Evolutionary conservation across 192 early-diverging fungal genomes (phyloP), one percentile per base, ranked within the genome.

Genomic region (Backusella macrospora): DNA sequence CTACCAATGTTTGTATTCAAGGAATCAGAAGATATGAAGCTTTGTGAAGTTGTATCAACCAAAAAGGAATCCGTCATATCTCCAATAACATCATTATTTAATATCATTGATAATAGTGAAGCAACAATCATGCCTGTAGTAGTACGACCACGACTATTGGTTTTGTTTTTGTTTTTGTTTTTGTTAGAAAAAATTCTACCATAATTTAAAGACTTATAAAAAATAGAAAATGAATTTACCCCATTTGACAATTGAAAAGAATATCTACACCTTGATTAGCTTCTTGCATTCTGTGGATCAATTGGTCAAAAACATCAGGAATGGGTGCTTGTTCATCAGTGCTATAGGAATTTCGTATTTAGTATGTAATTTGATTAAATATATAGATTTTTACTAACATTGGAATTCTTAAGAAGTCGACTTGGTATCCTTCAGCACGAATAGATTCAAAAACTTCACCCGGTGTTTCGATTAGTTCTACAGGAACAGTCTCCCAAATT

Each of bases 171-270:
- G n/a, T n/a, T n/a, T n/a, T n/a, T n/a, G n/a, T n/a, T 49, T 49
- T 55, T 55, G 6, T 55, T 55, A 52, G 6, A 52, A n/a, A 8
- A 5, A 7, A 18, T n/a, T 52, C 3, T 34, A 34, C 29, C 29
- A 34, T 34, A 2, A 18, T 52, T 49, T 18, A 52, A 18, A 18
- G 5, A n/a, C 9, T 52, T 6, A 18, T 52, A 52, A n/a, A 2
- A 2, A n/a, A 48, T 48, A 48, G 14, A 48, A 48, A 52, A 15
- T 34, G 1, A 29, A n/a, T 49, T 70, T 83, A 81, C 83, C 89
- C 90, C 90, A 91, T 91, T 73, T 91, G 90, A 75, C 90, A 91
- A 55, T 91, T 91, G 76, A 90, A 91, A 47, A 91, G 64, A 15
- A 84, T 73, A 68, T 91, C 87, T 9, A 83, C 64, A 8, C 62